phyloP scores from a whole-genome alignment of 371 early-diverging fungal genomes.

The Mucor irregularis region DNA sequence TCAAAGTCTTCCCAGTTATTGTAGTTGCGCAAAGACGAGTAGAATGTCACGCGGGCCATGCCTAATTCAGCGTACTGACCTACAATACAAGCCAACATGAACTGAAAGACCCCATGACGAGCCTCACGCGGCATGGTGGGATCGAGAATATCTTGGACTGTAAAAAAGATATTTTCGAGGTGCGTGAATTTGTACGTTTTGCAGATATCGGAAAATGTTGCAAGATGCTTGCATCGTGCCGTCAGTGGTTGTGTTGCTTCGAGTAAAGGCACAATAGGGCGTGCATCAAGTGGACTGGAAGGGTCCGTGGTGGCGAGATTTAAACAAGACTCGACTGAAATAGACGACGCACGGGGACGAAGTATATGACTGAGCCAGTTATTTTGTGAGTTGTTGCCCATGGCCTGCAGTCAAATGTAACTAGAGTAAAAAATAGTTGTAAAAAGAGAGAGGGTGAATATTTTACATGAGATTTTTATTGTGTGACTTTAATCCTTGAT shows the following conservation, averaged over 20 bases:
- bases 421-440: neutral
- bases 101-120: constrained; percentile 59
- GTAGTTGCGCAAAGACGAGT: constrained; percentile 54
- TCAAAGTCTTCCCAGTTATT: constrained; percentile 60
- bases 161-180: constrained; percentile 60
- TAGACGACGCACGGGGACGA: constrained; percentile 44
- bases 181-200: constrained; percentile 60
- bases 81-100: constrained; percentile 65
- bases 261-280: constrained; percentile 41
- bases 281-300: constrained; percentile 45
- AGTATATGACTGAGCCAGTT: constrained; percentile 48
- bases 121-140: constrained; percentile 55
- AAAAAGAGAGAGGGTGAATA: constrained; percentile 10
- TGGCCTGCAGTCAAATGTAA: neutral
- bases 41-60: constrained; percentile 65
- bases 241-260: constrained; percentile 27
- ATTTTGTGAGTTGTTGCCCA: constrained; percentile 28
- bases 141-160: constrained; percentile 56
- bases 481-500: neutral
- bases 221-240: constrained; percentile 40
- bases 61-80: constrained; percentile 67
- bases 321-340: constrained; percentile 50
- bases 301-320: constrained; percentile 37
- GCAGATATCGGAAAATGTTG: constrained; percentile 43
- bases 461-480: neutral